These are phyloP conservation scores for Diutina mesorugosa DNA, from an alignment of 1,139 yeast genomes.

Conservation along the genomic window DNA sequence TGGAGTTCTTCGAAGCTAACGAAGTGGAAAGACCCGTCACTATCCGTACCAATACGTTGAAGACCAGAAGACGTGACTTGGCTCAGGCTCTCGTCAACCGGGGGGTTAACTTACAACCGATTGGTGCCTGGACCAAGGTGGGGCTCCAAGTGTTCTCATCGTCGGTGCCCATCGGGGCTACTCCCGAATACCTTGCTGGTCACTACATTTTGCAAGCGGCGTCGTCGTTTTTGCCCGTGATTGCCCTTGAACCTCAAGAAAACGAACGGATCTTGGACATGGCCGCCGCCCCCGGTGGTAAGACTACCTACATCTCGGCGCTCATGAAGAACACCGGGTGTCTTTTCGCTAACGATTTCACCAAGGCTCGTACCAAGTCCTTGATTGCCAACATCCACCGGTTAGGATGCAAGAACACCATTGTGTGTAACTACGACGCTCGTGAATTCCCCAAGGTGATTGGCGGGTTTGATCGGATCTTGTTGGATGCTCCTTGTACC, in stretches of 20 bases:
- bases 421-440: constrained; percentile 96
- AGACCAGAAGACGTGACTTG: constrained; percentile 88
- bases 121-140: constrained; percentile 96
- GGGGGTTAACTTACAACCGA: constrained; percentile 95
- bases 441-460: constrained; percentile 96
- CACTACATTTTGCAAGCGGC: constrained; percentile 98
- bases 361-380: constrained; percentile 91
- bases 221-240: constrained; percentile 91
- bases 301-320: constrained; percentile 91
- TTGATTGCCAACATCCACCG: constrained; percentile 96
- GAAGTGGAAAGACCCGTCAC: constrained; percentile 95
- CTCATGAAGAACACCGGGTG: constrained; percentile 97
- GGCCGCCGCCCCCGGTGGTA: constrained; percentile 99
- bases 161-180: constrained; percentile 98
- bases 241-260: constrained; percentile 95
- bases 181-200: constrained; percentile 97
- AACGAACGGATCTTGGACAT: constrained; percentile 91
- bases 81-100: constrained; percentile 92
- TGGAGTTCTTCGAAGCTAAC: constrained; percentile 97
- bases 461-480: constrained; percentile 93
- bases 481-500: constrained; percentile 97
- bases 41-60: constrained; percentile 89
- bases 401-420: constrained; percentile 90
- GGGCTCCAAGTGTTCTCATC: constrained; percentile 96
- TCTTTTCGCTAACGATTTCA: constrained; percentile 94